A percentile compares a stretch with the other conserved stretches of the same genome.
Evolutionary conservation across 1,284 basidiomycete genomes (phyloP).

Genomic region (Afroboletus lepidellus): DNA sequence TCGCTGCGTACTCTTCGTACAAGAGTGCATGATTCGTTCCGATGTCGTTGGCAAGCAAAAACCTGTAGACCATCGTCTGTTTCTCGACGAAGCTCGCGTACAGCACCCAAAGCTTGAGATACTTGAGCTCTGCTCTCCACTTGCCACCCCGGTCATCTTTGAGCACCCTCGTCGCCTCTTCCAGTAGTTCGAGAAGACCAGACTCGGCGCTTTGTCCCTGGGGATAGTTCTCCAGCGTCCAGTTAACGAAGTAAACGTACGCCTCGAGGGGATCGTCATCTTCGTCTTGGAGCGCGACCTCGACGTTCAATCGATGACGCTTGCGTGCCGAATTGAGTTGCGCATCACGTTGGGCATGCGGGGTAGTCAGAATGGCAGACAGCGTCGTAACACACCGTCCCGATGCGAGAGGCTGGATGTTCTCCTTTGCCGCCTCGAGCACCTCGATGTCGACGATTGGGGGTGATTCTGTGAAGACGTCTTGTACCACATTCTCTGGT

Average conservation of each 20-base stretch:
- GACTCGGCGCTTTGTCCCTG: conserved; percentile 67
- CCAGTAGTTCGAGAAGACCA: conserved; percentile 78
- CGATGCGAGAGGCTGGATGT: conserved; percentile 73
- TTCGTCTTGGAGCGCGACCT: conserved; percentile 54
- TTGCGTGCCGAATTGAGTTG: conserved; percentile 62
- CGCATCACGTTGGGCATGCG: conserved; percentile 68
- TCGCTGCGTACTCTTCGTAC: conserved; percentile 89
- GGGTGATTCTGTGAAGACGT: conserved; percentile 26
- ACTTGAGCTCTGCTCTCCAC: conserved; percentile 72
- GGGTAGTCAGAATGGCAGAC: conserved; percentile 67
- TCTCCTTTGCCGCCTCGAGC: conserved; percentile 80
- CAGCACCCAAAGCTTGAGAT: conserved; percentile 90
- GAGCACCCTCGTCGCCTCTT: conserved; percentile 77
- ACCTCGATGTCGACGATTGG: conserved; percentile 71
- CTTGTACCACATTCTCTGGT: conserved; percentile 20
- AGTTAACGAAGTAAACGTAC: conserved; percentile 63
- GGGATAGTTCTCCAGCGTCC: conserved; percentile 70
- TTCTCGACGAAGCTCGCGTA: conserved; percentile 82
- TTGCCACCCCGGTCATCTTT: conserved; percentile 64
- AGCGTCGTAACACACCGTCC: conserved; percentile 74
- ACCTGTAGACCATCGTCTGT: conserved; percentile 77
- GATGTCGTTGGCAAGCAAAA: conserved; percentile 86
- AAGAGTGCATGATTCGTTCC: conserved; percentile 79
- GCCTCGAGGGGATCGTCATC: conserved; percentile 56
- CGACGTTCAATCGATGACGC: conserved; percentile 53